Evolutionary conservation across 768 basidiomycete species (phyloP), one percentile per base, ranked within the genome.

Genomic region (Tephrocybe sp.): DNA sequence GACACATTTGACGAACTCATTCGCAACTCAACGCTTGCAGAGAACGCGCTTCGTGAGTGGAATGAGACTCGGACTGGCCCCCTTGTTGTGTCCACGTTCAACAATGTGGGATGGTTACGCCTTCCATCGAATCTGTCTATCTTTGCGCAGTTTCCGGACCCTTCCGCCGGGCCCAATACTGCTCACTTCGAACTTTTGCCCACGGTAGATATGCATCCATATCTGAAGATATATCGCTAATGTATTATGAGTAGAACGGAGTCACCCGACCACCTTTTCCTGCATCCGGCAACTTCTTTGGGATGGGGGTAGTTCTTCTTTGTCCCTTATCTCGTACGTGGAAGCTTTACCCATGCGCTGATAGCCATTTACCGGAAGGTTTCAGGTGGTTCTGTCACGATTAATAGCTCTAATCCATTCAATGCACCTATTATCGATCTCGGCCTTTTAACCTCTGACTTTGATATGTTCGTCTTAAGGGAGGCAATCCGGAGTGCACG

Each of bases 391-490:
- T 53, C 55, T 9, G 37, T 57, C 22, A 53, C 36, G 16, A 10
- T 57, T 10, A 47, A 44, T 15, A 38, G 38, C 10, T 36, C 6
- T 5, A 45, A 57, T 23, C 52, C 55, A 1, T 59, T 54, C 29
- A 49, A 38, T 5, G 22, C 37, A 6, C 55, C 55, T 16, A 11
- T 49, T 24, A 53, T 56, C 56, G 46, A 52, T 16, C 47, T 45
- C 19, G 42, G 68, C 47, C 72, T 76, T 64, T 66, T 72, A 33
- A 56, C 50, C 29, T 50, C 59, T 11, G 50, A 52, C 6, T 42
- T 42, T 24, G 56, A 57, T 23, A 42, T 52, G 15, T 45, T 44
- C 31, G 38, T 45, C 33, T n/a, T 57, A 37, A 49, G 50, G 9
- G 53, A 51, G 21, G 49, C 42, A 6, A 47, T 55, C 16, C 27